Evolutionary conservation across 2,329 filamentous ascomycete species (phyloP), one percentile per base, ranked within the genome.

Genomic region (Talaromyces verruculosus): DNA sequence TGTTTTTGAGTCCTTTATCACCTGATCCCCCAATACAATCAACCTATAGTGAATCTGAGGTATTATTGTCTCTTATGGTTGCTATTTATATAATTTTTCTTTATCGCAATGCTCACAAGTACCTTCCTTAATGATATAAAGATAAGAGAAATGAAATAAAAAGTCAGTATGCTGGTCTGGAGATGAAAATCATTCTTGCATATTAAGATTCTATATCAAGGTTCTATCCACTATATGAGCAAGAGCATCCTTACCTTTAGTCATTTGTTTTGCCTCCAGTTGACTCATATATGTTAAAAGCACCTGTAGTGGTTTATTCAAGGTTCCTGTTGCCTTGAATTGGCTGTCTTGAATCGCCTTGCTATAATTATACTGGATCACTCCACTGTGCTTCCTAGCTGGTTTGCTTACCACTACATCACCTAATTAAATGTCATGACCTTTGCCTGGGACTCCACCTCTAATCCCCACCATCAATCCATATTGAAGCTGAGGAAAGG

Each of bases 361-460:
- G 19, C 19, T 11, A 25, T 49, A 49, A 25, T 49, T 2, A 49
- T 49, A 49, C 11, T 49, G 15, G 6, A 60, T 45, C 37, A 67
- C 45, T 47, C 60, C 65, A n/a, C 51, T 35, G 6, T 45, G 43
- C 2, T 2, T 61, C 25, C 15, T 53, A 15, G 39, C 3, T 3
- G 67, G 63, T 17, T 47, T 65, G 59, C 71, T 72, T 5, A 73
- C 65, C 5, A 72, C 72, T 1, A 73, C 65, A 65, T 73, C 71
- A 5, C 70, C 70, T 5, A 73, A 57, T 13, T 66, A 65, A 61
- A 73, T 68, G 58, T 71, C 67, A 30, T 43, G 3, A 2, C 22
- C 25, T 3, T 61, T 45, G 15, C 22, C 35, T 1, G 68, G 69
- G 1, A 67, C 67, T 0, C 68, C 68, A 1, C 65, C 68, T 43